These are phyloP conservation scores for Chlamydomonas reinhardtii DNA, from an alignment of 163 green algal species.

Conservation along the genomic window DNA sequence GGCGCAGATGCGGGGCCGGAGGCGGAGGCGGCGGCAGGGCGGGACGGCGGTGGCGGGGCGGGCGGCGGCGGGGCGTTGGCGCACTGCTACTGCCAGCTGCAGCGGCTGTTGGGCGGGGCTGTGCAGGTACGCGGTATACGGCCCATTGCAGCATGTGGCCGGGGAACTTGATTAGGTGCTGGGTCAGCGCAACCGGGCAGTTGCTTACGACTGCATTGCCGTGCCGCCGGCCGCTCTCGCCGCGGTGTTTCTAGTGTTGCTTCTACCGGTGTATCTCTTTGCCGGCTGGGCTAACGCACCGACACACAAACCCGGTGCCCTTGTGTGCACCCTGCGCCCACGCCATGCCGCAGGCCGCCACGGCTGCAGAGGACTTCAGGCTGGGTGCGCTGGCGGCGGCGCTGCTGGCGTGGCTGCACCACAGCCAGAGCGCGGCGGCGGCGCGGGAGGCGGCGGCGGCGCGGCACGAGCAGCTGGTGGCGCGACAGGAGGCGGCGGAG, in stretches of 20 bases:
- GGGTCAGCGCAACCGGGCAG: too few relatives aligned
- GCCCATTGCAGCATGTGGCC: too few relatives aligned
- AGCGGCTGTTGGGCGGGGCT: conserved; percentile 20
- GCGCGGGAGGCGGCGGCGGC: conserved; percentile 44
- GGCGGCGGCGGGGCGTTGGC: background rate
- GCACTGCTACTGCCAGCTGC: conserved; percentile 19
- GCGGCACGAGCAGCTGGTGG: conserved; percentile 12
- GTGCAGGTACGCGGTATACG: background rate
- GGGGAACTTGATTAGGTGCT: too few relatives aligned
- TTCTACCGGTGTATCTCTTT: too few relatives aligned
- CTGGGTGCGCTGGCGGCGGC: conserved; percentile 21
- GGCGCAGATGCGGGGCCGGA: too few relatives aligned
- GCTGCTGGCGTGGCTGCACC: conserved; percentile 50
- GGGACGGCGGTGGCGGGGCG: background rate
- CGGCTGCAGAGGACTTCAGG: conserved; percentile 11
- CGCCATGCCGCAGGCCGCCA: background rate
- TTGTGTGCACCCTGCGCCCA: too few relatives aligned
- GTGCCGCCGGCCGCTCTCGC: too few relatives aligned
- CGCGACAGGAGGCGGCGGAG: conserved; percentile 20
- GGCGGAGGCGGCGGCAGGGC: too few relatives aligned
- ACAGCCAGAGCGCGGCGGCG: conserved; percentile 14
- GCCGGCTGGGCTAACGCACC: too few relatives aligned
- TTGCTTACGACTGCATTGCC: too few relatives aligned
- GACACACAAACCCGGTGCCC: too few relatives aligned
- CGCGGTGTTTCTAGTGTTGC: too few relatives aligned